Percentiles rank a stretch among this genome's conserved stretches.
Evolutionary conservation across 2,329 filamentous ascomycete species (phyloP).

Genomic region (Lachnellula willkommii): DNA sequence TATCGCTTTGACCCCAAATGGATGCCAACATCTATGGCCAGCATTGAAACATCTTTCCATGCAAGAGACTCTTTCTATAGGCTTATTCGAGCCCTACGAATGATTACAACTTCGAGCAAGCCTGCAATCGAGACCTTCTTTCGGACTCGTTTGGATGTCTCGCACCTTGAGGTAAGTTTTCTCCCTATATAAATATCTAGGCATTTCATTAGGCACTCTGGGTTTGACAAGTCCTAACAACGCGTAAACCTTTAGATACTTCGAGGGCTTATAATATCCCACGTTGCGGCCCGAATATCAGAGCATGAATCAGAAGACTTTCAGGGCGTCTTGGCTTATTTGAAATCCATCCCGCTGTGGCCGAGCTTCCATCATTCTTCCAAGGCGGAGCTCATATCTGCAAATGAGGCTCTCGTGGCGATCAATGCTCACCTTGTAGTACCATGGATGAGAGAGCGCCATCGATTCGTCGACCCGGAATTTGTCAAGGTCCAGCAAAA

Average conservation of each 20-base stretch:
- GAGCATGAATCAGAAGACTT: not conserved
- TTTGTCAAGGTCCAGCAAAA: not conserved
- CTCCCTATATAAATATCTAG: not conserved
- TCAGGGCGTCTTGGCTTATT: not conserved
- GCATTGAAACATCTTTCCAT: constrained; percentile 4
- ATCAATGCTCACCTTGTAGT: constrained; percentile 16
- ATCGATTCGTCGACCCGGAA: constrained; percentile 16
- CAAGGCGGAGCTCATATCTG: constrained; percentile 3
- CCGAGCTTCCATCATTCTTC: constrained; percentile 5
- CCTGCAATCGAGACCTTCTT: not conserved
- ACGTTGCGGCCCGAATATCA: not conserved
- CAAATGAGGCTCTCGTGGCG: constrained; percentile 13
- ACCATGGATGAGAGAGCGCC: constrained; percentile 19
- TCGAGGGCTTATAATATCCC: constrained; percentile 5
- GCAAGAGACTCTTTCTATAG: constrained; percentile 9
- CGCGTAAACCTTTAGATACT: constrained; percentile 7
- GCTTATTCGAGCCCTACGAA: constrained; percentile 14
- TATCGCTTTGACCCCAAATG: constrained; percentile 9
- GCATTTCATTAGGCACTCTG: constrained; percentile 4
- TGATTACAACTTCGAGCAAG: constrained; percentile 1
- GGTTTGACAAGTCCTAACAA: constrained; percentile 9
- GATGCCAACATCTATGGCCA: constrained; percentile 12
- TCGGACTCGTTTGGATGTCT: not conserved
- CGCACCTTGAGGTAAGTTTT: not conserved
- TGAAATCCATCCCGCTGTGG: constrained; percentile 18